Conservation (phyloP, 2,329 filamentous ascomycete genomes). For the Sarocladiaceae sp. region DNA sequence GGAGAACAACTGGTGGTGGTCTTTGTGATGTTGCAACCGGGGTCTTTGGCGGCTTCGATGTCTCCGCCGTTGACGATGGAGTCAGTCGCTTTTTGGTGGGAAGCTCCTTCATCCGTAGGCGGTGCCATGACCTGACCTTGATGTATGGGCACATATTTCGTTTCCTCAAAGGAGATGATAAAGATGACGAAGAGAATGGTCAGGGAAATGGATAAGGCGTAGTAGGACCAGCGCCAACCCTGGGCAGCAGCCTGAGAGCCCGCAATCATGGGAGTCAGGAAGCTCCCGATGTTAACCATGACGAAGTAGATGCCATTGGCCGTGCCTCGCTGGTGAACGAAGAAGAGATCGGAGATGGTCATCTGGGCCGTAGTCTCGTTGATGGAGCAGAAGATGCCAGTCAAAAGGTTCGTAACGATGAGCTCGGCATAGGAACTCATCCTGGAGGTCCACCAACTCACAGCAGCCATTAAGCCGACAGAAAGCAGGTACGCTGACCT, state of each 20-base stretch:
- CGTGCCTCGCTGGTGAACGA: slow-evolving; percentile 19
- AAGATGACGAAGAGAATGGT: slow-evolving; percentile 20
- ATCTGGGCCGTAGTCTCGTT: background rate
- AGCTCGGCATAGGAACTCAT: background rate
- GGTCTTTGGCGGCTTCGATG: background rate
- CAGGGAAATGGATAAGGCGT: slow-evolving; percentile 18
- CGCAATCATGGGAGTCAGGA: background rate
- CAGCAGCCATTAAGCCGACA: background rate
- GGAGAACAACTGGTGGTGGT: no score
- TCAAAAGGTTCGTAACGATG: background rate
- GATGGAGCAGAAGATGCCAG: slow-evolving; percentile 11
- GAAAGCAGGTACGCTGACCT: slow-evolving; percentile 24
- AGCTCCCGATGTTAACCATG: background rate
- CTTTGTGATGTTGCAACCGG: background rate
- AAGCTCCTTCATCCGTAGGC: background rate
- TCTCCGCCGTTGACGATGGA: background rate
- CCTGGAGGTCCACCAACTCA: background rate
- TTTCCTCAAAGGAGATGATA: slow-evolving; percentile 20
- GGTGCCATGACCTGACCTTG: background rate
- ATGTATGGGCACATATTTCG: slow-evolving; percentile 21
- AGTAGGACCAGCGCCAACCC: slow-evolving; percentile 23
- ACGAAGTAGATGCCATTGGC: background rate
- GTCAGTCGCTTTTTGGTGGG: background rate
- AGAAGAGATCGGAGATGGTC: slow-evolving; percentile 23
- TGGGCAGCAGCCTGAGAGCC: slow-evolving; percentile 16